Evolutionary conservation across 345 rosid species (phyloP), one percentile per base, ranked within the genome.

Genomic region (Pistacia atlantica): DNA sequence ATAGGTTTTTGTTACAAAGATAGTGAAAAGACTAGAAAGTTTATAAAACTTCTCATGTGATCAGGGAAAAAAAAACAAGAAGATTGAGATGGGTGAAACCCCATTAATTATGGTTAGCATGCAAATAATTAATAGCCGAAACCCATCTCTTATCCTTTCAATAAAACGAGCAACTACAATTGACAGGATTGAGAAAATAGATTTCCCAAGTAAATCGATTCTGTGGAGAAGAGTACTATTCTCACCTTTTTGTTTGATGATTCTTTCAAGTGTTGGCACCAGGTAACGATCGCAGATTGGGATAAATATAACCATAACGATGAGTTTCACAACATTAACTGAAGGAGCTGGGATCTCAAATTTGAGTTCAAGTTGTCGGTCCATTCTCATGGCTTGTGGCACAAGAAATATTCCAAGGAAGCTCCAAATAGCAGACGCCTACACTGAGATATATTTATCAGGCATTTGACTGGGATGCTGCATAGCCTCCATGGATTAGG

Each of bases 291-390:
- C 90, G 45, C 86, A 86, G 73, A 90, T 74, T 1, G 86, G 81
- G 28, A 90, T 85, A 78, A 81, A 86, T 75, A 84, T 10, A 13
- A 79, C 82, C 35, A 77, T 74, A 16, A 82, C 74, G 14, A 84
- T 9, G 59, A 85, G 38, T 5, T 81, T 56, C n/a, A 86, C 17
- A 13, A 85, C 88, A 0, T 69, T 35, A 12, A 88, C 54, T 2
- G 90, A 88, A 37, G 87, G 83, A 11, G 90, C 78, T 3, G 91
- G 91, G 82, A 90, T 75, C 63, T 68, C 51, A 61, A 85, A 81
- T 64, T 73, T 74, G 49, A 85, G 79, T 17, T 83, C 84, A 4
- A 85, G 37, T 42, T 57, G 86, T 2, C 87, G 84, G 75, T 88
- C 86, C 85, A 84, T 82, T 35, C 82, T 78, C 52, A 85, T 51